A percentile compares a stretch with the other conserved stretches of the same genome.
These are phyloP conservation scores for Aphanomyces invadans DNA, from an alignment of 352 stramenopile species.

Conservation along the genomic window DNA sequence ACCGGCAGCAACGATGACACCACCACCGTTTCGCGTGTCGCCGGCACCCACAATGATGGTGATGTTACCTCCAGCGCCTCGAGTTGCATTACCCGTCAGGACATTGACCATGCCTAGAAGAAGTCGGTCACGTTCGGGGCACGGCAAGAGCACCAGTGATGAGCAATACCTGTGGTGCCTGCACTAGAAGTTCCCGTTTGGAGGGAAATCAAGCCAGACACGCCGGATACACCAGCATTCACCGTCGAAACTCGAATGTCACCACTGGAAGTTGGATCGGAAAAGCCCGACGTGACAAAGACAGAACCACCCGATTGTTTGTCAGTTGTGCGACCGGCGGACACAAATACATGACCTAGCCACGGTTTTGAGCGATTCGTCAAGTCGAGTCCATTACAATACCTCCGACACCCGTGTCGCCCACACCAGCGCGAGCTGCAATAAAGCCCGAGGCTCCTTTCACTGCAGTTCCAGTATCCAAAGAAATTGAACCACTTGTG, in stretches of 20 bases:
- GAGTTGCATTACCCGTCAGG: conserved; percentile 16
- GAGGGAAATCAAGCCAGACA: conserved; percentile 1
- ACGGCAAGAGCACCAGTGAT: not conserved
- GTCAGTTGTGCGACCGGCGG: conserved; percentile 12
- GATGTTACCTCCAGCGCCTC: conserved; percentile 19
- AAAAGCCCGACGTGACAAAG: conserved; percentile 9
- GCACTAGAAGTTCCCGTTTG: conserved; percentile 5
- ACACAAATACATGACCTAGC: conserved; percentile 7
- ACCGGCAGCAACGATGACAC: conserved; percentile 56
- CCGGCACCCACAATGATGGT: conserved; percentile 21
- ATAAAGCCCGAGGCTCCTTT: conserved; percentile 1
- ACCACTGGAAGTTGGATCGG: conserved; percentile 6
- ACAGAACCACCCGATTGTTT: conserved; percentile 17
- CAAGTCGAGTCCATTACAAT: no score
- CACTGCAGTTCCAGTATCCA: not conserved
- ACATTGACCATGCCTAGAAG: not conserved
- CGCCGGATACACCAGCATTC: not conserved
- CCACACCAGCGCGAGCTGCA: not conserved
- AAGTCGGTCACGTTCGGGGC: not conserved
- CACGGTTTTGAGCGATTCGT: no score
- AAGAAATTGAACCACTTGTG: conserved; percentile 3
- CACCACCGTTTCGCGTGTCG: conserved; percentile 30
- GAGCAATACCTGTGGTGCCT: not conserved
- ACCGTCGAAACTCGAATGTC: conserved; percentile 6
- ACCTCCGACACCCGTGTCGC: conserved; percentile 1